These are phyloP conservation scores for Tarenaya hassleriana DNA, from an alignment of 345 rosid genomes.

Conservation along the genomic window DNA sequence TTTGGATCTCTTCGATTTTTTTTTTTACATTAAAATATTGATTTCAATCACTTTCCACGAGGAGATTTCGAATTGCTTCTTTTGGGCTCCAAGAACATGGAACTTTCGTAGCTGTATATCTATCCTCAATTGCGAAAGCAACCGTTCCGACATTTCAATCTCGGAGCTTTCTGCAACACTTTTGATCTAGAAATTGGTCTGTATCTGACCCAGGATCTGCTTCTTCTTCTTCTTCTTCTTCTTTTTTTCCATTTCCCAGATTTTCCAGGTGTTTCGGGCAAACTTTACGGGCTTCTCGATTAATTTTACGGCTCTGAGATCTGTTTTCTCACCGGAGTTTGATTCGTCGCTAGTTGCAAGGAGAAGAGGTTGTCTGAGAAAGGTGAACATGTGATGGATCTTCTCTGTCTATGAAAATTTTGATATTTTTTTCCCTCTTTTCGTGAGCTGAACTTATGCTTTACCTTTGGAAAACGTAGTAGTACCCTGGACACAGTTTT, in stretches of 20 bases:
- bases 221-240: neutral
- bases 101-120: neutral
- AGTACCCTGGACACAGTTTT: too few relatives aligned
- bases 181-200: too few relatives aligned
- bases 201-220: slow-evolving; percentile 25
- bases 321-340: slow-evolving; percentile 13
- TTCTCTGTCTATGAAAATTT: neutral
- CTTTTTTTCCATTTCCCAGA: too few relatives aligned
- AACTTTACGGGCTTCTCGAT: neutral
- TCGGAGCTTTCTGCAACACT: neutral
- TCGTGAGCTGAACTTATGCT: slow-evolving; percentile 9
- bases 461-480: too few relatives aligned
- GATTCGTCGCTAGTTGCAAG: slow-evolving; percentile 12
- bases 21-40: slow-evolving; percentile 25
- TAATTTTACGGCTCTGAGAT: slow-evolving; percentile 11
- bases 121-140: too few relatives aligned
- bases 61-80: slow-evolving; percentile 25
- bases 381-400: neutral
- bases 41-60: slow-evolving; percentile 24
- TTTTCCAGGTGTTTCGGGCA: slow-evolving; percentile 8
- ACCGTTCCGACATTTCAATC: slow-evolving; percentile 5
- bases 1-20: slow-evolving; percentile 14
- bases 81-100: slow-evolving; percentile 25
- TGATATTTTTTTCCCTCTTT: neutral
- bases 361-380: slow-evolving; percentile 4